Evolutionary conservation across 106 monocot species (phyloP).

Genomic region (Phalaenopsis aphrodite): DNA sequence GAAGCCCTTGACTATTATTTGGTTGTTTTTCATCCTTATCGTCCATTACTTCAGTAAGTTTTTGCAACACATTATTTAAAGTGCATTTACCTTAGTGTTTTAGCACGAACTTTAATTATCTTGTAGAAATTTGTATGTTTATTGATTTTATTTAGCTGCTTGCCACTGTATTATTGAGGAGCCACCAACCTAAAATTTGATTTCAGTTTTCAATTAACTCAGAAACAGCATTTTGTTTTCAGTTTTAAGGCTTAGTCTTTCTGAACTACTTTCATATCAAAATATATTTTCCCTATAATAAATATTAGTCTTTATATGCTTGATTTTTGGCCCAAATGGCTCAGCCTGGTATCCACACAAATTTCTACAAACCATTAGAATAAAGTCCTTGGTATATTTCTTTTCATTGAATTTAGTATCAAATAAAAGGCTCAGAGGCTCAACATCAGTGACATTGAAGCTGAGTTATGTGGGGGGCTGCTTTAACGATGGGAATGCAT

Average conservation of each 20-base stretch:
- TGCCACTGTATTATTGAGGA: background rate
- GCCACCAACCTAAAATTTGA: background rate
- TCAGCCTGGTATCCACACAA: too few species aligned
- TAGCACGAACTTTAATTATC: background rate
- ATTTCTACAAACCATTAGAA: too few species aligned
- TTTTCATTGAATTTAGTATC: too few species aligned
- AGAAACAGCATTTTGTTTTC: background rate
- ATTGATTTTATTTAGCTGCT: background rate
- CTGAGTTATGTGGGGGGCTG: too few species aligned
- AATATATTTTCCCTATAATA: too few species aligned
- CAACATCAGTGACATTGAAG: too few species aligned
- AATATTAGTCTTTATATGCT: too few species aligned
- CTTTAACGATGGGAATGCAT: too few species aligned
- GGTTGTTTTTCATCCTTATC: conserved; percentile 97
- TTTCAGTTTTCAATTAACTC: background rate
- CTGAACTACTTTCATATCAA: too few species aligned
- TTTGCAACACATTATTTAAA: background rate
- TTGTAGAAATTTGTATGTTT: background rate
- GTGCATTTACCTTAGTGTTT: background rate
- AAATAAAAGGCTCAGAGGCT: too few species aligned
- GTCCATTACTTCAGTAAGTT: conserved; percentile 78
- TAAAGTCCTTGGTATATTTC: too few species aligned
- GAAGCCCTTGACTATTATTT: conserved; percentile 99
- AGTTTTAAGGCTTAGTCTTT: background rate
- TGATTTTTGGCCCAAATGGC: too few species aligned